Evolutionary conservation across 352 stramenopile species (phyloP).

Genomic region (Peronospora belbahrii): DNA sequence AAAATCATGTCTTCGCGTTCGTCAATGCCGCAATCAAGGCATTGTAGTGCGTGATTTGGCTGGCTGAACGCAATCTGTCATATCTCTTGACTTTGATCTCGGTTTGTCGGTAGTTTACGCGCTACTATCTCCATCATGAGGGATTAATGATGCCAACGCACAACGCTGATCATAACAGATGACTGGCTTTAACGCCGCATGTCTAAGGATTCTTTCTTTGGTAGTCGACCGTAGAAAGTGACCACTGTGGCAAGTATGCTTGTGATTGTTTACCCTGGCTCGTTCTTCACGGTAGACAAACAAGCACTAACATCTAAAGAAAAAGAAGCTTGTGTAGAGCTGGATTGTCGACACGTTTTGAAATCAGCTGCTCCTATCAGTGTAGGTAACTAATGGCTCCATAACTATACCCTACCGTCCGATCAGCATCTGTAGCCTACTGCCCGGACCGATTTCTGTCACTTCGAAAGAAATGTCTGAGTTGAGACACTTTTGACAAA

Average conservation of each 20-base stretch:
- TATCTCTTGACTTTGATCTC: not conserved
- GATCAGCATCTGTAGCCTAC: slow-evolving; percentile 1
- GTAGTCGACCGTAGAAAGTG: not conserved
- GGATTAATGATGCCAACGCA: too few relatives aligned
- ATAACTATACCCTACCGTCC: not conserved
- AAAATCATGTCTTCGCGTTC: slow-evolving; percentile 13
- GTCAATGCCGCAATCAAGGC: too few relatives aligned
- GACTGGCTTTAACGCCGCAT: not conserved
- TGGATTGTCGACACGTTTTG: slow-evolving; percentile 1
- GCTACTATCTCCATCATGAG: not conserved
- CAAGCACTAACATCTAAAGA: not conserved
- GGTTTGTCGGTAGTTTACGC: too few relatives aligned
- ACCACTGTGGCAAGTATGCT: not conserved
- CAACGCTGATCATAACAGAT: not conserved
- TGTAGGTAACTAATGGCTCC: slow-evolving; percentile 8
- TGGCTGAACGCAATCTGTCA: not conserved
- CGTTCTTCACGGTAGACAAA: not conserved
- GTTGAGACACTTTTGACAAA: slow-evolving; percentile 1
- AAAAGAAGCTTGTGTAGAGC: too few relatives aligned
- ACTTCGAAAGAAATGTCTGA: not conserved
- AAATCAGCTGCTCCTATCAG: slow-evolving; percentile 1
- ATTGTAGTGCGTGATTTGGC: slow-evolving; percentile 2
- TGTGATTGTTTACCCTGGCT: not conserved
- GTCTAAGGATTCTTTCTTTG: not conserved
- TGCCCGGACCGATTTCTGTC: not conserved